Evolutionary conservation across 2,329 filamentous ascomycete species (phyloP).

Genomic region (Fusarium temperatum): DNA sequence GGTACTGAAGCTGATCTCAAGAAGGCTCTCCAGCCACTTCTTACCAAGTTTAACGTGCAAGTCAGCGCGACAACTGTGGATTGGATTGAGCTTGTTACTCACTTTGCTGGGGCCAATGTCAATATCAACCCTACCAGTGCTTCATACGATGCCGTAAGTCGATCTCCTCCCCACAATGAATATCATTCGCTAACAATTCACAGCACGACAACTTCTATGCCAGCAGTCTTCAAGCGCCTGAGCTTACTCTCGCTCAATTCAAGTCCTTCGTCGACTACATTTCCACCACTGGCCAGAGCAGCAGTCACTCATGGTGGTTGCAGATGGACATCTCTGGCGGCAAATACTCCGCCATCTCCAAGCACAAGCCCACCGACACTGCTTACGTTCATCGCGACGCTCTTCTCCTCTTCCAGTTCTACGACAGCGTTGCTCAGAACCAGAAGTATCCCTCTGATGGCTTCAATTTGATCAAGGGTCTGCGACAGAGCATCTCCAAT

Average conservation of each 20-base stretch:
- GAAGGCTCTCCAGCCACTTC: constrained; percentile 31
- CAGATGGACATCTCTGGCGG: constrained; percentile 49
- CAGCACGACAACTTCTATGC: constrained; percentile 47
- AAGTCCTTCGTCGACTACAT: constrained; percentile 40
- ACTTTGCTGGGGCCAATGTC: constrained; percentile 30
- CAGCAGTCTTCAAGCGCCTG: constrained; percentile 41
- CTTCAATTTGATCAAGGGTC: constrained; percentile 46
- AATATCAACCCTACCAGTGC: constrained; percentile 38
- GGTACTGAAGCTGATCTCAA: constrained; percentile 24
- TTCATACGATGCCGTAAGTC: constrained; percentile 38
- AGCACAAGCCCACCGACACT: constrained; percentile 41
- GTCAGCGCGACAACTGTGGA: constrained; percentile 20
- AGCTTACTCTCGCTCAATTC: constrained; percentile 34
- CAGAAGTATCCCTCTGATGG: constrained; percentile 47
- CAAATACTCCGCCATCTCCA: constrained; percentile 49
- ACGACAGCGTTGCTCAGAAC: constrained; percentile 49
- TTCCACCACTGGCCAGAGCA: constrained; percentile 26
- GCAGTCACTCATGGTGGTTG: constrained; percentile 38
- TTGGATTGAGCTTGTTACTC: constrained; percentile 41
- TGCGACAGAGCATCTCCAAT: constrained; percentile 47
- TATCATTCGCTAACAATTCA: background rate
- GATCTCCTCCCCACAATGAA: accelerated
- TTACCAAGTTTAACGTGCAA: constrained; percentile 28
- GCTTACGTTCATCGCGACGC: constrained; percentile 54
- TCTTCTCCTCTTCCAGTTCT: constrained; percentile 62